Conservation (phyloP, 169 alveolate species). For the Haemoproteus tartakovskyi region DNA sequence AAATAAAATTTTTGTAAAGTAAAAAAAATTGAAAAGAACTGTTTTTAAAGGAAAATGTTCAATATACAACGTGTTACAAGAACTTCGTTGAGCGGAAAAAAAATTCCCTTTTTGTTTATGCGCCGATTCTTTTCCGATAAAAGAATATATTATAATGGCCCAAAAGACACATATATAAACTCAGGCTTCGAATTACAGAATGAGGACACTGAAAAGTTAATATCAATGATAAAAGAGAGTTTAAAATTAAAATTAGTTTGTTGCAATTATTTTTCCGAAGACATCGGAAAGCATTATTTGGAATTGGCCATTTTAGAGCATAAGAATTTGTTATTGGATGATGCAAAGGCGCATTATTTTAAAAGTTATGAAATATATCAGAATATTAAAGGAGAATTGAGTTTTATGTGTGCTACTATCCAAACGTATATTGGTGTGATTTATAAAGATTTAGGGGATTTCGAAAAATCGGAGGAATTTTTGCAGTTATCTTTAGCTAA, state of each 20-base stretch:
- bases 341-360: constrained; percentile 49
- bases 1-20: too few species aligned
- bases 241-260: constrained; percentile 46
- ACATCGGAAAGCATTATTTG: constrained; percentile 49
- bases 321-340: constrained; percentile 48
- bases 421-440: constrained; percentile 60
- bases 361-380: constrained; percentile 60
- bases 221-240: constrained; percentile 35
- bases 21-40: too few species aligned
- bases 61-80: too few species aligned
- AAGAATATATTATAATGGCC: constrained; percentile 61
- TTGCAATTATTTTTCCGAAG: constrained; percentile 57
- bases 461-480: constrained; percentile 48
- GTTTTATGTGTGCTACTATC: constrained; percentile 61
- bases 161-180: constrained; percentile 59
- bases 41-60: too few species aligned
- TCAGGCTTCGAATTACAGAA: constrained; percentile 53
- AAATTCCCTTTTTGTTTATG: too few species aligned
- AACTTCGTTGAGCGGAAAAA: too few species aligned
- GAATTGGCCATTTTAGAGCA: constrained; percentile 66
- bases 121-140: too few species aligned
- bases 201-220: constrained; percentile 64
- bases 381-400: constrained; percentile 37
- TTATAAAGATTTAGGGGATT: constrained; percentile 57
- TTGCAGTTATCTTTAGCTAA: constrained; percentile 47